Evolutionary conservation across 2,329 filamentous ascomycete species (phyloP).

Genomic region (Epichloe brachyelytri): DNA sequence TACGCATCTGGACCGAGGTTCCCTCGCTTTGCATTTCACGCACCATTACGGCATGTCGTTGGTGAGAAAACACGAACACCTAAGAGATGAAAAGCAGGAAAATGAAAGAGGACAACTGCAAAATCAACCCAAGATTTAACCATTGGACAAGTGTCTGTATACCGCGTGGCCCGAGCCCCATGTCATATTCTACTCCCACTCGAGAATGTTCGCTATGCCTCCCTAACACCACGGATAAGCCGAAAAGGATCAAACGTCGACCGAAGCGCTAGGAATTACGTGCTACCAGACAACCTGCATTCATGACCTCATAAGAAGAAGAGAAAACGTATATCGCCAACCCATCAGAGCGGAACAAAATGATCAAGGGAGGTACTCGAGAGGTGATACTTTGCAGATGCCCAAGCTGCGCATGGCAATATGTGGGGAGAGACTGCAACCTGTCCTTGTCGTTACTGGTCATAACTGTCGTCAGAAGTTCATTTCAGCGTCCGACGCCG

Average conservation of each 20-base stretch:
- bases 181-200: slow-evolving; percentile 3
- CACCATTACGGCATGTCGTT: no score
- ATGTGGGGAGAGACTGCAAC: not conserved
- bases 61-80: no score
- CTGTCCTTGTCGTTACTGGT: slow-evolving; percentile 5
- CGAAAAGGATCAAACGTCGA: not conserved
- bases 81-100: not conserved
- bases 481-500: slow-evolving; percentile 1
- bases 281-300: slow-evolving; percentile 3
- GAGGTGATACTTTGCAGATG: not conserved
- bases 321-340: slow-evolving; percentile 17
- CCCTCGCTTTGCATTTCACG: not conserved
- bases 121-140: not conserved
- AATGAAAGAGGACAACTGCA: not conserved
- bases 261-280: slow-evolving; percentile 1
- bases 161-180: slow-evolving; percentile 2
- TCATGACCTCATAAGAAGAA: slow-evolving; percentile 21
- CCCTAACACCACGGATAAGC: slow-evolving; percentile 1
- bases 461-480: slow-evolving; percentile 5
- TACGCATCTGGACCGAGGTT: not conserved
- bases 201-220: slow-evolving; percentile 6
- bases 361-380: not conserved
- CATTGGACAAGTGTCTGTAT: slow-evolving; percentile 4
- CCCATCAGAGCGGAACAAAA: slow-evolving; percentile 7
- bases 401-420: not conserved